phyloP scores from a whole-genome alignment of 352 stramenopile species.

The Pythium dissotocum region DNA sequence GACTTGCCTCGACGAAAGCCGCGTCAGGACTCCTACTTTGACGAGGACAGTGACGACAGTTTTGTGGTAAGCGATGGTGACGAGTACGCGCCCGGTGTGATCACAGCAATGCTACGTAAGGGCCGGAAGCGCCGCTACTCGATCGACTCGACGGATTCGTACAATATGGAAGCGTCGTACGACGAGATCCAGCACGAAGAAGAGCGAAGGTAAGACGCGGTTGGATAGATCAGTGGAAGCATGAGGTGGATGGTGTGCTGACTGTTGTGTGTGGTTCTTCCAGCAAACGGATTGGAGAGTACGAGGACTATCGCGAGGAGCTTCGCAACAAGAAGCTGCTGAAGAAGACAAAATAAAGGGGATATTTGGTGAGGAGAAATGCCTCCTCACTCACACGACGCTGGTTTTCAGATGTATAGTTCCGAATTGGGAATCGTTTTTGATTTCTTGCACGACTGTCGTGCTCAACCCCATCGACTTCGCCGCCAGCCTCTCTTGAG shows the following conservation, averaged over 20 bases:
- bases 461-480: no score
- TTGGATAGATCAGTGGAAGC: not conserved
- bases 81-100: conserved; percentile 72
- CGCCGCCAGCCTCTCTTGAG: no score
- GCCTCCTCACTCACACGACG: not conserved
- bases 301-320: conserved; percentile 83
- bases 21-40: conserved; percentile 62
- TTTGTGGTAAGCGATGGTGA: conserved; percentile 84
- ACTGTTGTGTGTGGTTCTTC: not conserved
- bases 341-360: conserved; percentile 62
- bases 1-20: conserved; percentile 31
- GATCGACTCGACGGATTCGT: conserved; percentile 78
- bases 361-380: not conserved
- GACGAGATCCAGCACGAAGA: conserved; percentile 88
- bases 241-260: not conserved
- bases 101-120: conserved; percentile 80
- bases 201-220: conserved; percentile 59
- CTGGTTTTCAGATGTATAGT: no score
- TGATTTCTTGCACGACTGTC: no score
- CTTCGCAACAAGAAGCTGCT: conserved; percentile 86
- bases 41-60: conserved; percentile 87
- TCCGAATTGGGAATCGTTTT: no score
- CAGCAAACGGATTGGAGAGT: conserved; percentile 76
- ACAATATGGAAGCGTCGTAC: conserved; percentile 85
- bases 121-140: conserved; percentile 75